Percentiles rank a stretch among this genome's conserved stretches.
phyloP scores from a whole-genome alignment of 768 basidiomycete species.

The Tricholoma hemisulphureum region DNA sequence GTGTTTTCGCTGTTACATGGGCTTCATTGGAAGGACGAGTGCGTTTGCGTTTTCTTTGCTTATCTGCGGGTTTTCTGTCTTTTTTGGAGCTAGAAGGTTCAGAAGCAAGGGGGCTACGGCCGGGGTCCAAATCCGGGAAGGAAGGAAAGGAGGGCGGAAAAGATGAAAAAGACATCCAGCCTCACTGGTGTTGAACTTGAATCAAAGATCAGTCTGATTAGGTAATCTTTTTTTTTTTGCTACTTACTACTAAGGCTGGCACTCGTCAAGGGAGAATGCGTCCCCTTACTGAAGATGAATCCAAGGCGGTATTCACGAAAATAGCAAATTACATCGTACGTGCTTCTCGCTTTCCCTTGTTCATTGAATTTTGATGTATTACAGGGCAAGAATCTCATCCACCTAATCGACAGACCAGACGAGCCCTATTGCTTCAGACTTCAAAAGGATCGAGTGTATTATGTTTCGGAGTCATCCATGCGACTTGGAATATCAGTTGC shows the following conservation, averaged over 20 bases:
- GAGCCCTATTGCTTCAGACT: constrained; percentile 95
- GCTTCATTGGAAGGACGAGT: constrained; percentile 29
- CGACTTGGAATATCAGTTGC: constrained; percentile 90
- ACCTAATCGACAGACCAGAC: constrained; percentile 91
- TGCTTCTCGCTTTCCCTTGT: constrained; percentile 8
- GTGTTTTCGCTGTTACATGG: constrained; percentile 3
- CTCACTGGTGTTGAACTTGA: too few relatives aligned
- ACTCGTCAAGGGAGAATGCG: constrained; percentile 57
- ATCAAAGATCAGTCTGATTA: too few relatives aligned
- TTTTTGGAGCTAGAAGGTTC: constrained; percentile 11
- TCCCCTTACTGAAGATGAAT: constrained; percentile 95
- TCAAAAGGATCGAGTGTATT: constrained; percentile 93
- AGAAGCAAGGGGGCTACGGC: constrained; percentile 31
- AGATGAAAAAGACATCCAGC: constrained; percentile 52
- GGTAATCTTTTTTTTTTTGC: background rate
- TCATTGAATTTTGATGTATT: constrained; percentile 1
- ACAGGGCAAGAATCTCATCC: constrained; percentile 94
- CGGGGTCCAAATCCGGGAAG: constrained; percentile 62
- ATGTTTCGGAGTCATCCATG: constrained; percentile 94
- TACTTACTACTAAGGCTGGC: background rate
- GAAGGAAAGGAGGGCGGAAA: constrained; percentile 67
- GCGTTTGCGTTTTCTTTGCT: constrained; percentile 29
- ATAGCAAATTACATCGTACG: constrained; percentile 94
- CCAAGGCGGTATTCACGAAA: constrained; percentile 93
- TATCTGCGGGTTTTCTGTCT: constrained; percentile 15